Conservation (phyloP, 345 rosid genomes). For the Hirschfeldia incana region DNA sequence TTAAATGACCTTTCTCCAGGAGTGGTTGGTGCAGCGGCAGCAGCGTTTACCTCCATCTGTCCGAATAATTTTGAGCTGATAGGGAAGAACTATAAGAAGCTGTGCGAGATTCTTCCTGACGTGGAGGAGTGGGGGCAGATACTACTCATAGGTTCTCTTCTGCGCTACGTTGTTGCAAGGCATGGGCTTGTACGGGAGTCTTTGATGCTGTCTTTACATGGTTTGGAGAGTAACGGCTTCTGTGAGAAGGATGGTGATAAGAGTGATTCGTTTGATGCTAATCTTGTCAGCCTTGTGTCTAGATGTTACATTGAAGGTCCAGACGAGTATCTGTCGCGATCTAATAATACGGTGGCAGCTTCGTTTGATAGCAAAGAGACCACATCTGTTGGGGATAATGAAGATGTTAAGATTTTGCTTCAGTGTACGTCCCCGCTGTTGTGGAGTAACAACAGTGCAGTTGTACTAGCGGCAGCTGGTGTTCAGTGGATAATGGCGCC, state of each 20-base stretch:
- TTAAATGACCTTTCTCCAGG: constrained; percentile 84
- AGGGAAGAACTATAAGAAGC: constrained; percentile 64
- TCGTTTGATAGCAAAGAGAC: constrained; percentile 49
- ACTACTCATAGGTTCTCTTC: constrained; percentile 70
- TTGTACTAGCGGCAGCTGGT: constrained; percentile 87
- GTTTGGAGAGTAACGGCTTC: constrained; percentile 41
- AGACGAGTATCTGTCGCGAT: constrained; percentile 76
- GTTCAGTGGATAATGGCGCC: constrained; percentile 98
- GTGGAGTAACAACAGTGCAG: constrained; percentile 94
- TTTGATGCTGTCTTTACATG: constrained; percentile 67
- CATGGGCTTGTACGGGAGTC: constrained; percentile 92
- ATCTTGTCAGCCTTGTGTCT: constrained; percentile 46
- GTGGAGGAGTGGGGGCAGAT: constrained; percentile 99
- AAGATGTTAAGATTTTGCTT: constrained; percentile 75
- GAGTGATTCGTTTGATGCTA: constrained; percentile 39
- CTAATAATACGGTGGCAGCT: constrained; percentile 43
- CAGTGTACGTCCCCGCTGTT: constrained; percentile 89
- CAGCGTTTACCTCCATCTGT: constrained; percentile 85
- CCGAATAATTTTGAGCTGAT: constrained; percentile 76
- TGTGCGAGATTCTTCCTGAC: constrained; percentile 93
- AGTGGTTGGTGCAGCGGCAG: constrained; percentile 96
- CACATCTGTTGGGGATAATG: constrained; percentile 66
- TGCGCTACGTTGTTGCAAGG: constrained; percentile 75
- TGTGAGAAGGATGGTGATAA: constrained; percentile 44
- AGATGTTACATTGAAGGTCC: constrained; percentile 90